Percentiles rank a stretch among this genome's conserved stretches.
Conservation (phyloP, 441 rosid species). For the Erodium trifolium region DNA sequence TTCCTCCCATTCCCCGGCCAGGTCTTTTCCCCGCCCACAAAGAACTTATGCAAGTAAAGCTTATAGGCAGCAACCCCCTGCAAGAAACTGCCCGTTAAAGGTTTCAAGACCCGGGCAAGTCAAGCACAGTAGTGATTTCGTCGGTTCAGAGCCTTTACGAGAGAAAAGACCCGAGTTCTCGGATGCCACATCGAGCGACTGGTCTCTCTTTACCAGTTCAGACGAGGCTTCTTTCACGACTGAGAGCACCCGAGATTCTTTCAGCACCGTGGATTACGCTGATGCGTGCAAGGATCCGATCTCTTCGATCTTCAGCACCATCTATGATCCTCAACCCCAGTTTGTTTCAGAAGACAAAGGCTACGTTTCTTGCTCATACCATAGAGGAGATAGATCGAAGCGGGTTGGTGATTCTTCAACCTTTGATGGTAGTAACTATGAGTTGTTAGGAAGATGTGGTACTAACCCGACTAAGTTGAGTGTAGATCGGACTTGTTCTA, state of each 20-base stretch:
- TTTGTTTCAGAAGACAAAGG: too few relatives aligned
- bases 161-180: constrained; percentile 30
- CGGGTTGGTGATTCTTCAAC: constrained; percentile 18
- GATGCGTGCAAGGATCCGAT: constrained; percentile 52
- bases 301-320: constrained; percentile 46
- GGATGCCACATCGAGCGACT: constrained; percentile 68
- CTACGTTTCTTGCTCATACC: constrained; percentile 35
- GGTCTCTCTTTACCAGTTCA: constrained; percentile 85
- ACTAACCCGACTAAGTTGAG: too few relatives aligned
- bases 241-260: constrained; percentile 77
- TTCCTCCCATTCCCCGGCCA: constrained; percentile 14
- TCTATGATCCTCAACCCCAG: constrained; percentile 41
- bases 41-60: constrained; percentile 31
- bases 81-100: constrained; percentile 26
- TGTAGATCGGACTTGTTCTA: too few relatives aligned
- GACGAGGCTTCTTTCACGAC: constrained; percentile 90
- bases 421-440: too few relatives aligned
- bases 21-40: constrained; percentile 65
- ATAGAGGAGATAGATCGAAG: constrained; percentile 10
- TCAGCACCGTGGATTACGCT: constrained; percentile 58
- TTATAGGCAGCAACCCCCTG: constrained; percentile 22
- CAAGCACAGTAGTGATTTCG: constrained; percentile 25
- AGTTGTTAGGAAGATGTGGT: too few relatives aligned
- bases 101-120: constrained; percentile 33
- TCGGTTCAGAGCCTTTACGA: constrained; percentile 21